Evolutionary conservation across 306 rosid genomes (phyloP), one percentile per base, ranked within the genome.

Genomic region (Cajanus cajan): DNA sequence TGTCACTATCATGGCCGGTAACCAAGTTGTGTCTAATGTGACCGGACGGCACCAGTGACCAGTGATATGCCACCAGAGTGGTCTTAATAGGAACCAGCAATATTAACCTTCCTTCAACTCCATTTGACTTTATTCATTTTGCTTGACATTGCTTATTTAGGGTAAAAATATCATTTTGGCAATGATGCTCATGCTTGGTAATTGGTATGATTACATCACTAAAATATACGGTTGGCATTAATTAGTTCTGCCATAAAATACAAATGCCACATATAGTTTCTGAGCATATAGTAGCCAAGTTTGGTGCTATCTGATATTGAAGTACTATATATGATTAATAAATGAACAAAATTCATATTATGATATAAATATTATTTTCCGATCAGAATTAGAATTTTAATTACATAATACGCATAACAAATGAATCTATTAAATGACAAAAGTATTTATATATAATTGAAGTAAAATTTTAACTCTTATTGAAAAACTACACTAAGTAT

Each of bases 1-100:
- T 62, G 84, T 85, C 89, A 80, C 33, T 68, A 43, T 87, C 89
- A 78, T 87, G 85, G 85, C 68, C 88, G 86, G 90, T 75, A 72
- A 59, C 41, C 66, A 70, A 84, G 51, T 81, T 62, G 84, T 58
- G 74, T 84, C 71, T 51, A 75, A 78, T 80, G 85, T 77, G 71
- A 76, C 59, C 84, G 61, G 89, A 78, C 83, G 85, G 89, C 61
- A 40, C 61, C 74, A 77, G 54, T 78, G 51, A 64, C 84, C 86
- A 72, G 79, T 87, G 80, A 87, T 52, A 61, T 81, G 59, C 47
- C 43, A 65, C 78, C 83, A 70, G 65, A 82, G 89, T 88, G 86
- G 65, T 63, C 81, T 76, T 74, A 83, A 88, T 24, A 85, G 82
- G 47, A 85, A 59, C 86, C 72, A 66, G 67, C 81, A 80, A 86